These are phyloP conservation scores for Datura wrightii DNA, from an alignment of 257 asterid genomes.

Conservation along the genomic window DNA sequence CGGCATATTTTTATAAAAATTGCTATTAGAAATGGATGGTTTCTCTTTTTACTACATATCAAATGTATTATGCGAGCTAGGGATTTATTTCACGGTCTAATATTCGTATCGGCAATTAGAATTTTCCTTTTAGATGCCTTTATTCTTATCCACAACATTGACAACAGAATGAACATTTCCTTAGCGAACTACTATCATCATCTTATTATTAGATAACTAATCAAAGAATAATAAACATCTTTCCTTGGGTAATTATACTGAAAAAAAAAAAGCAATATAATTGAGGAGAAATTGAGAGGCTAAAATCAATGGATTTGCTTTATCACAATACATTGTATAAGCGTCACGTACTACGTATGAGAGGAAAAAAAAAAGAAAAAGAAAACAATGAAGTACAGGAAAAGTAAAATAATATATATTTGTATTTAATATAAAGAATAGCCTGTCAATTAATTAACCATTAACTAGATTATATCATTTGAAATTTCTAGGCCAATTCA, in stretches of 20 bases:
- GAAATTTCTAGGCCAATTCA: not conserved
- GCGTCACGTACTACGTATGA: not conserved
- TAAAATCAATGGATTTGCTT: not conserved
- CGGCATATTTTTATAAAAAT: no score
- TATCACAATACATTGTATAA: not conserved
- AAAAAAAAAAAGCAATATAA: not conserved
- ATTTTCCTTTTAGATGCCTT: not conserved
- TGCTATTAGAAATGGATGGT: no score
- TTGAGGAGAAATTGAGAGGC: not conserved
- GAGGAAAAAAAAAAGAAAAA: not conserved
- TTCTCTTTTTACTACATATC: no score
- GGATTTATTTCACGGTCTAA: not conserved
- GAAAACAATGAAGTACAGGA: no score
- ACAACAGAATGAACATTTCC: not conserved
- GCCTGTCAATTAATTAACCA: not conserved
- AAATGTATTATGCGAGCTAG: not conserved
- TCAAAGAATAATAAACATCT: not conserved
- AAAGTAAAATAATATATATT: not conserved
- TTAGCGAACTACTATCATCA: not conserved
- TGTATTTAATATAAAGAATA: not conserved
- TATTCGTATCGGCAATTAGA: not conserved
- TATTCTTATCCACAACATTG: not conserved
- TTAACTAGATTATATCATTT: not conserved
- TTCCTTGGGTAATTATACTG: not conserved
- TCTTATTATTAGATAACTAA: not conserved